Percentiles rank a stretch among this genome's conserved stretches.
Evolutionary conservation across 495 filamentous ascomycete species (phyloP).

Genomic region (Aspergillus coremiiformis): DNA sequence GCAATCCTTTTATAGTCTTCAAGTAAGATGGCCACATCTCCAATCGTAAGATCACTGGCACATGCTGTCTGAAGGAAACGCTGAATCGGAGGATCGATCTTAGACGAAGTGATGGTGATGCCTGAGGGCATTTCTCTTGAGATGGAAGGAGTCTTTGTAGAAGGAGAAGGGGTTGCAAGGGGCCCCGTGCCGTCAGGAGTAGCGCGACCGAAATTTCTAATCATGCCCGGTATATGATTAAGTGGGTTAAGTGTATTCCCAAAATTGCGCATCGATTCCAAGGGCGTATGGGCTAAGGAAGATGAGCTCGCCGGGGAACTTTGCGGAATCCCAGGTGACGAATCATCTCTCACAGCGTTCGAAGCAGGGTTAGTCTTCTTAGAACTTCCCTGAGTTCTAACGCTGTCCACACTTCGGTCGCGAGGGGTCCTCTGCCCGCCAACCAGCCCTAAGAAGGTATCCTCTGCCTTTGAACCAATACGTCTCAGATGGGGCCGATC

Average conservation of each 20-base stretch:
- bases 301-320: slow-evolving; percentile 18
- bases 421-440: slow-evolving; percentile 53
- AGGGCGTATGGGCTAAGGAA: slow-evolving; percentile 43
- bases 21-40: slow-evolving; percentile 74
- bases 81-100: slow-evolving; percentile 63
- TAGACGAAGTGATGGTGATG: slow-evolving; percentile 25
- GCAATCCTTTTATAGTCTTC: slow-evolving; percentile 84
- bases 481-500: slow-evolving; percentile 29
- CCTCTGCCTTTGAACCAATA: slow-evolving; percentile 37
- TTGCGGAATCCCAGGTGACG: slow-evolving; percentile 3
- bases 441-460: slow-evolving; percentile 55
- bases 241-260: slow-evolving; percentile 80
- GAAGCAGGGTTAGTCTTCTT: slow-evolving; percentile 22
- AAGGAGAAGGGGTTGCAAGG: slow-evolving; percentile 25
- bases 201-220: slow-evolving; percentile 69
- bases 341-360: slow-evolving; percentile 20
- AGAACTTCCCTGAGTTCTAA: slow-evolving; percentile 46
- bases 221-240: slow-evolving; percentile 65
- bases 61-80: slow-evolving; percentile 76
- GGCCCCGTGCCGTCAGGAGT: slow-evolving; percentile 25
- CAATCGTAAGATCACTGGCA: slow-evolving; percentile 68
- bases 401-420: slow-evolving; percentile 72
- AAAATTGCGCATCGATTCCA: slow-evolving; percentile 78
- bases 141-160: slow-evolving; percentile 22
- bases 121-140: slow-evolving; percentile 15